Conservation (phyloP, 768 basidiomycete species). For the Butyriboletus loyo region DNA sequence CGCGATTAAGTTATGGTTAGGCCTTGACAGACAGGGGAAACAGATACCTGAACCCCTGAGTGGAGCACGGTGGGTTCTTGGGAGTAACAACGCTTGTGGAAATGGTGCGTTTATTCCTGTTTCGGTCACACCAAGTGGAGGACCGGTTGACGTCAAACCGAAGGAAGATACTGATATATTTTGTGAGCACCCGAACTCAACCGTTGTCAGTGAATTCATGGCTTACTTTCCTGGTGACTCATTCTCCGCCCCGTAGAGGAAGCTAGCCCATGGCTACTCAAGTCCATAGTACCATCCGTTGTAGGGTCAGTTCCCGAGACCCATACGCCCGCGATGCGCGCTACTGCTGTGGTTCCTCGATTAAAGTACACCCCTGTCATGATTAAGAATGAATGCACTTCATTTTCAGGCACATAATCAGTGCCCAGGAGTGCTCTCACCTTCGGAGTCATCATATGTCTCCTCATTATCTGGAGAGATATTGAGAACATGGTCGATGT, state of each 20-base stretch:
- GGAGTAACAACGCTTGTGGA: not conserved
- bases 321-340: not conserved
- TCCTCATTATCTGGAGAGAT: not conserved
- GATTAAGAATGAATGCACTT: not conserved
- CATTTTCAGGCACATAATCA: not conserved
- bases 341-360: not conserved
- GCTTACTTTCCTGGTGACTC: slow-evolving; percentile 12
- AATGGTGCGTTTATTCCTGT: not conserved
- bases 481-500: not conserved
- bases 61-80: not conserved
- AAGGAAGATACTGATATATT: slow-evolving; percentile 12
- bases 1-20: not conserved
- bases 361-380: slow-evolving; percentile 3
- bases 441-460: not conserved
- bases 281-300: not conserved
- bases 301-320: not conserved
- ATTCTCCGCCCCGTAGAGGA: not conserved
- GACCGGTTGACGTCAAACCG: slow-evolving; percentile 1
- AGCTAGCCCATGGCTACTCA: not conserved
- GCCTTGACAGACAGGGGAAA: no score
- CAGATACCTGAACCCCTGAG: slow-evolving; percentile 12
- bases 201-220: not conserved
- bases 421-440: slow-evolving; percentile 2
- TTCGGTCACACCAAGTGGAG: slow-evolving; percentile 3
- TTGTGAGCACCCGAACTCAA: not conserved